Evolutionary conservation across 306 rosid genomes (phyloP).

Genomic region (Cicer arietinum): DNA sequence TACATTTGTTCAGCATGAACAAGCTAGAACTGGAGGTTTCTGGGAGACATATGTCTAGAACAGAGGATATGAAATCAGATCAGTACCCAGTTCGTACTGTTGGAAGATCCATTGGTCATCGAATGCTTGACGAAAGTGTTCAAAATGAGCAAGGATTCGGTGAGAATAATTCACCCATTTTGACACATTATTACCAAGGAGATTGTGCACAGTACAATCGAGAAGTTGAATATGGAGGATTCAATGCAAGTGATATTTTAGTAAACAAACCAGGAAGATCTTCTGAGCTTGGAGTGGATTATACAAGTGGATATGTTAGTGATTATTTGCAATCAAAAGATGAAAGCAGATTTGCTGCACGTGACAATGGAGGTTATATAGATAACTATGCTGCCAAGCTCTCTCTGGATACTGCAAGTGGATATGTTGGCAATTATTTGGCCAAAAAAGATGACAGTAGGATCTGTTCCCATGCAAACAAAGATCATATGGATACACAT

Average conservation of each 20-base stretch:
- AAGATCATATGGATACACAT: constrained; percentile 26
- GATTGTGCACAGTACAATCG: constrained; percentile 33
- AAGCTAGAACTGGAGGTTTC: constrained; percentile 37
- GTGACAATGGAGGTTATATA: constrained; percentile 35
- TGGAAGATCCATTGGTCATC: constrained; percentile 41
- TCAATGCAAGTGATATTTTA: constrained; percentile 27
- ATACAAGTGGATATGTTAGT: constrained; percentile 25
- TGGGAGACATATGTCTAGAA: constrained; percentile 32
- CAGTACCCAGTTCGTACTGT: constrained; percentile 17
- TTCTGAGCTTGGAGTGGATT: constrained; percentile 31
- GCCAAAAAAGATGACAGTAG: constrained; percentile 38
- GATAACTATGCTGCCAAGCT: constrained; percentile 13
- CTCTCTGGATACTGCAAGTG: constrained; percentile 31
- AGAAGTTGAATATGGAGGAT: constrained; percentile 22
- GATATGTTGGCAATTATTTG: constrained; percentile 37
- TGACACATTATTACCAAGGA: constrained; percentile 35
- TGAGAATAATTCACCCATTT: constrained; percentile 14
- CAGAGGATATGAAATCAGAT: constrained; percentile 31
- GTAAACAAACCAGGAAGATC: constrained; percentile 37
- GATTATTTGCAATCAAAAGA: constrained; percentile 40
- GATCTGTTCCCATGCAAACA: constrained; percentile 38
- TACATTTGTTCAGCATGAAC: constrained; percentile 52
- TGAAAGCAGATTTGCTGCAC: constrained; percentile 32
- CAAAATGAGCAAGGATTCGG: constrained; percentile 33
- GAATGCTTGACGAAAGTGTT: constrained; percentile 33